Conservation (phyloP, 2,329 filamentous ascomycete species). For the Cylindrodendrum hubeiense region DNA sequence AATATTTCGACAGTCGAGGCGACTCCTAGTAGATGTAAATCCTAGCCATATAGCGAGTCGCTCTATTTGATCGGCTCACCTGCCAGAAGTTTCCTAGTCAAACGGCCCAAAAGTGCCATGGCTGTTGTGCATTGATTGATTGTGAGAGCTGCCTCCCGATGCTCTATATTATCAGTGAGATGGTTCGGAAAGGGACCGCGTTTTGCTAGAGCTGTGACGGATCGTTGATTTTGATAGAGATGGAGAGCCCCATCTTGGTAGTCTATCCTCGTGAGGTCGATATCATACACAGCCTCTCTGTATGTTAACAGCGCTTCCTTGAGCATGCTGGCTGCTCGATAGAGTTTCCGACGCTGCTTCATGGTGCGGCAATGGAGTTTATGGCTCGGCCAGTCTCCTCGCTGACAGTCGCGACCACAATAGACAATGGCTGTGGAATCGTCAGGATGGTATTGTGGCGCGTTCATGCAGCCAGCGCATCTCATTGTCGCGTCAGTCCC, state of each 20-base stretch:
- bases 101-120: slow-evolving; percentile 21
- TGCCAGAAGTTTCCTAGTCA: slow-evolving; percentile 21
- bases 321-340: slow-evolving; percentile 20
- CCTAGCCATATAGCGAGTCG: too few relatives aligned
- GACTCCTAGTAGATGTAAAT: slow-evolving; percentile 19
- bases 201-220: background rate
- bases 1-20: background rate
- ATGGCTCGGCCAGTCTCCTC: slow-evolving; percentile 17
- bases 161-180: slow-evolving; percentile 11
- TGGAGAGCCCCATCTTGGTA: slow-evolving; percentile 7
- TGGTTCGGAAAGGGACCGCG: slow-evolving; percentile 12
- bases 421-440: slow-evolving; percentile 20
- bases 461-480: slow-evolving; percentile 13
- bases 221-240: slow-evolving; percentile 5
- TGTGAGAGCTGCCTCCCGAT: slow-evolving; percentile 24
- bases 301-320: slow-evolving; percentile 23
- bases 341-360: slow-evolving; percentile 16
- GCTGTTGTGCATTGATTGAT: slow-evolving; percentile 17
- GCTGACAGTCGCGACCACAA: slow-evolving; percentile 28
- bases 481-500: slow-evolving; percentile 6
- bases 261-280: slow-evolving; percentile 13
- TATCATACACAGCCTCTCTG: slow-evolving; percentile 19
- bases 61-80: slow-evolving; percentile 1
- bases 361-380: slow-evolving; percentile 20
- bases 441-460: slow-evolving; percentile 28